Evolutionary conservation across 2,329 filamentous ascomycete genomes (phyloP).

Genomic region (Stylonectria norvegica): DNA sequence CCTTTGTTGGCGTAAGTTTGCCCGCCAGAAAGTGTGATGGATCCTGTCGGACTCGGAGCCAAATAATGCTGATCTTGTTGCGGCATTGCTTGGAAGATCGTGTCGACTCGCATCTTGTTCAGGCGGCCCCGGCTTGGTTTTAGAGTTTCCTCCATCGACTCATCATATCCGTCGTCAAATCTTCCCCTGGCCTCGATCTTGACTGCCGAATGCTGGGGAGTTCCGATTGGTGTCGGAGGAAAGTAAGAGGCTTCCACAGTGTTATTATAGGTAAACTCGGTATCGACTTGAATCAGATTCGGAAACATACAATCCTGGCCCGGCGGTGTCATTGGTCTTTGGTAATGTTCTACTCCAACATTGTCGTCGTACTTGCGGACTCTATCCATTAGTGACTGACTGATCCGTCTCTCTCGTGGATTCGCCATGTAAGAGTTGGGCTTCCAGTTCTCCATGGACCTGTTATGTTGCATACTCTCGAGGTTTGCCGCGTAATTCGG

Average conservation of each 20-base stretch:
- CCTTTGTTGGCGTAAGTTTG: conserved; percentile 45
- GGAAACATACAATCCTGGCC: too few species aligned
- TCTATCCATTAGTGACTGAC: conserved; percentile 59
- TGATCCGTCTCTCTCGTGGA: too few species aligned
- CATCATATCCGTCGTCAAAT: conserved; percentile 60
- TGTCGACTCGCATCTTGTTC: conserved; percentile 45
- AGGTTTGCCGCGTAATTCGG: too few species aligned
- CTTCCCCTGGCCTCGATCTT: conserved; percentile 45
- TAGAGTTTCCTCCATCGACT: conserved; percentile 64
- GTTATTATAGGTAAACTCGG: too few species aligned
- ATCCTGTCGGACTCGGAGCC: conserved; percentile 54
- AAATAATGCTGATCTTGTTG: conserved; percentile 51
- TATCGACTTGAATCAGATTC: too few species aligned
- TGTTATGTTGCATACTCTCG: too few species aligned
- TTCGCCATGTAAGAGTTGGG: too few species aligned
- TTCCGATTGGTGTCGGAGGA: conserved; percentile 65
- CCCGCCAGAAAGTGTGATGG: conserved; percentile 46
- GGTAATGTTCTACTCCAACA: conserved; percentile 42
- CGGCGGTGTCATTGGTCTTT: conserved; percentile 60
- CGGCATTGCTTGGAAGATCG: conserved; percentile 57
- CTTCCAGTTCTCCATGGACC: too few species aligned
- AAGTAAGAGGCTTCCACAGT: conserved; percentile 48
- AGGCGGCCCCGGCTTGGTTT: conserved; percentile 49
- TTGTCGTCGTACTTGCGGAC: conserved; percentile 60
- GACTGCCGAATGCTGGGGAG: conserved; percentile 49